Evolutionary conservation across 208 protist species (phyloP).

Genomic region (Trichomonas gallinae): DNA sequence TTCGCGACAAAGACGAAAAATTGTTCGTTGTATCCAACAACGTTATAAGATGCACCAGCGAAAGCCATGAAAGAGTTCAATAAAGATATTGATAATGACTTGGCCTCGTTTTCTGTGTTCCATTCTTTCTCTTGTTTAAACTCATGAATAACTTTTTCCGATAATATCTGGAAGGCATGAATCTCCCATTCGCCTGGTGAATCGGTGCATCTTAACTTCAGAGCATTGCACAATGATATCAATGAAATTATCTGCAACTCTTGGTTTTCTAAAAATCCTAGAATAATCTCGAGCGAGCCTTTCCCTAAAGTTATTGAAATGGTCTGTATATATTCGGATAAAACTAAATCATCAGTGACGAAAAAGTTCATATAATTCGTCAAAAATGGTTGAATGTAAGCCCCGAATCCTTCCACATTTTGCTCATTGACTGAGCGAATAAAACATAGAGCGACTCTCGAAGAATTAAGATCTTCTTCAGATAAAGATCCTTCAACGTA

Average conservation of each 20-base stretch:
- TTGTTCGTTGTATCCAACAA: not conserved
- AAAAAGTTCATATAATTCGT: not conserved
- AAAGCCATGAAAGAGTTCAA: not conserved
- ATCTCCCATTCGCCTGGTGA: not conserved
- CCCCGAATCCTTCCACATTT: not conserved
- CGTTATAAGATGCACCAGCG: not conserved
- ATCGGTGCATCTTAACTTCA: not conserved
- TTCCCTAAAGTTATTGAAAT: not conserved
- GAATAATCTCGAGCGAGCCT: not conserved
- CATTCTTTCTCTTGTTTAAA: not conserved
- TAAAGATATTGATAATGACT: not conserved
- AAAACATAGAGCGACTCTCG: not conserved
- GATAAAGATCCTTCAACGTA: not conserved
- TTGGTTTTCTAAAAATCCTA: not conserved
- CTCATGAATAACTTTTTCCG: not conserved
- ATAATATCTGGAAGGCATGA: not conserved
- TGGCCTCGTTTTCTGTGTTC: not conserved
- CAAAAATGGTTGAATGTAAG: not conserved
- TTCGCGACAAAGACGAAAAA: not conserved
- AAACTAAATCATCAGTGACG: not conserved
- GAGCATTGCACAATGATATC: not conserved
- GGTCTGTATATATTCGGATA: not conserved
- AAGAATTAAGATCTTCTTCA: not conserved
- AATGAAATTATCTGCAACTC: not conserved
- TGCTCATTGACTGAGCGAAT: not conserved